Evolutionary conservation across 2,329 filamentous ascomycete species (phyloP).

Genomic region (Diaporthe ampelina): DNA sequence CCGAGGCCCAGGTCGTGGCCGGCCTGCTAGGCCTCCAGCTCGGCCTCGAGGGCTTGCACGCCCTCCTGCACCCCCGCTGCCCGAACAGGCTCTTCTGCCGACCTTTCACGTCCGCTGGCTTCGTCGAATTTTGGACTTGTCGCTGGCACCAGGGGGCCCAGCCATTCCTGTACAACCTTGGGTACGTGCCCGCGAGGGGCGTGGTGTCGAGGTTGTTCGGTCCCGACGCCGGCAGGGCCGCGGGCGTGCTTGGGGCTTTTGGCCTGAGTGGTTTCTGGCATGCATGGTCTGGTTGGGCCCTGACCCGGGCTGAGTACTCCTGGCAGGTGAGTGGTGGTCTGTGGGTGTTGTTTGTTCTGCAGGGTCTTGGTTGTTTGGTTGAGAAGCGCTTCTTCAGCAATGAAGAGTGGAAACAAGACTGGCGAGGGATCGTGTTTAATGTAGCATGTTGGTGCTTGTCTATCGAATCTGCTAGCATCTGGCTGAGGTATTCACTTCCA

Average conservation of each 20-base stretch:
- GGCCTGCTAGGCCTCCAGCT: constrained; percentile 24
- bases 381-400: background rate
- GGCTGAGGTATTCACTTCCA: constrained; percentile 33
- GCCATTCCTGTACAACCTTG: constrained; percentile 19
- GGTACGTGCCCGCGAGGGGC: constrained; percentile 11
- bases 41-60: constrained; percentile 16
- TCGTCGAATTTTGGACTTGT: constrained; percentile 26
- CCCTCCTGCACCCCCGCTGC: constrained; percentile 23
- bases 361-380: constrained; percentile 30
- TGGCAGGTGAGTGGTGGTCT: constrained; percentile 20
- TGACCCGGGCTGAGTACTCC: constrained; percentile 14
- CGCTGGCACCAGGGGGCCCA: constrained; percentile 33
- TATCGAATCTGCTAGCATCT: constrained; percentile 33
- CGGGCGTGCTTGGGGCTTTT: constrained; percentile 30
- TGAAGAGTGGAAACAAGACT: background rate
- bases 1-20: constrained; percentile 19
- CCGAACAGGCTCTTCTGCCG: constrained; percentile 17
- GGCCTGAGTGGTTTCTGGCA: constrained; percentile 33
- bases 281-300: constrained; percentile 20
- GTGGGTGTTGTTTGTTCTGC: constrained; percentile 27
- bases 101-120: constrained; percentile 2
- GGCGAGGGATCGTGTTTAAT: background rate
- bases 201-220: background rate
- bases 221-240: background rate
- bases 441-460: constrained; percentile 14